Conservation (phyloP, 306 rosid species). For the Fragaria iinumae region DNA sequence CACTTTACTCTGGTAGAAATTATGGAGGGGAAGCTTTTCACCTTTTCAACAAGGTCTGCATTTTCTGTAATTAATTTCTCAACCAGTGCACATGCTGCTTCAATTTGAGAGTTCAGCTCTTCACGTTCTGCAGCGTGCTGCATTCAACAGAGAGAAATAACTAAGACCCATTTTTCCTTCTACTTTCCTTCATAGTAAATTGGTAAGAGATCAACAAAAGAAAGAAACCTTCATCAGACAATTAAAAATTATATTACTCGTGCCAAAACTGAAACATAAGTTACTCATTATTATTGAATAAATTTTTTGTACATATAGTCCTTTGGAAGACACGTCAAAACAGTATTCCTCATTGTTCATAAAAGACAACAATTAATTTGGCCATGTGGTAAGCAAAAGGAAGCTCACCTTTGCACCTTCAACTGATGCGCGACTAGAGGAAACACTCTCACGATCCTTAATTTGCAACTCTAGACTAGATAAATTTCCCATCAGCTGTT, state of each 20-base stretch:
- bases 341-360: slow-evolving; percentile 13
- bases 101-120: slow-evolving; percentile 67
- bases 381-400: slow-evolving; percentile 9
- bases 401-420: slow-evolving; percentile 59
- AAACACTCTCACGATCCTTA: slow-evolving; percentile 46
- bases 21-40: slow-evolving; percentile 13
- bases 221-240: background rate
- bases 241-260: background rate
- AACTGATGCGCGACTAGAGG: slow-evolving; percentile 41
- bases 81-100: slow-evolving; percentile 56
- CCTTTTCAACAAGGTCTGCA: slow-evolving; percentile 93
- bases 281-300: background rate
- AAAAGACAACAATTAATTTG: background rate
- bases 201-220: background rate
- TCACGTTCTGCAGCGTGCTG: slow-evolving; percentile 46
- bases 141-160: slow-evolving; percentile 5
- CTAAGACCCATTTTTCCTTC: background rate
- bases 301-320: background rate
- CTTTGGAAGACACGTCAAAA: background rate
- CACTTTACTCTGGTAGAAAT: background rate
- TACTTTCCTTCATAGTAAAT: background rate
- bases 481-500: slow-evolving; percentile 51
- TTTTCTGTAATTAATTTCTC: slow-evolving; percentile 74
- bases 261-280: background rate
- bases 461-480: slow-evolving; percentile 61